These are phyloP conservation scores for Parachlorella kessleri DNA, from an alignment of 139 green algal species.

Conservation along the genomic window DNA sequence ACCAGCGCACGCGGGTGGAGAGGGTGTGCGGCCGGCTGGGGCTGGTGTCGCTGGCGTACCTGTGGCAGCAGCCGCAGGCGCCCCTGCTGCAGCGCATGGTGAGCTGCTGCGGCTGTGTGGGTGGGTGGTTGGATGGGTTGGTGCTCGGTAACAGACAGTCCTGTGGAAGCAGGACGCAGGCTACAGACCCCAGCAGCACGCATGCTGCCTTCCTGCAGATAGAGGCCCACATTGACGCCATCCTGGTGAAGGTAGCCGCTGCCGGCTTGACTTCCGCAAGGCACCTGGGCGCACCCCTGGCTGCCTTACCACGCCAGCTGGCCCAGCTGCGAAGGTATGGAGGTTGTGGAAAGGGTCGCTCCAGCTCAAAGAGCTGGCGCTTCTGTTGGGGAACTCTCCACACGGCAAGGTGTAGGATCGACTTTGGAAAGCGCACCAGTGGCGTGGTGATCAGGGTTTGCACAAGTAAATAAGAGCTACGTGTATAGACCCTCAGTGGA, in stretches of 20 bases:
- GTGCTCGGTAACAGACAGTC: not conserved
- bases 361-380: too few species aligned
- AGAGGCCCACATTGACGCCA: conserved; percentile 64
- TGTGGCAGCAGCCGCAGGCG: conserved; percentile 91
- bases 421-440: too few species aligned
- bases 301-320: conserved; percentile 15
- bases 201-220: conserved; percentile 46
- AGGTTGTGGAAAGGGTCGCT: too few species aligned
- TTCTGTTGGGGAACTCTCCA: too few species aligned
- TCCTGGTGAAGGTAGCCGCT: conserved; percentile 87
- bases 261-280: conserved; percentile 82
- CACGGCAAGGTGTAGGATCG: too few species aligned
- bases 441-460: too few species aligned
- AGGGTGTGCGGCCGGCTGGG: conserved; percentile 79
- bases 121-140: not conserved
- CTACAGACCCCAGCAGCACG: too few species aligned
- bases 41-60: conserved; percentile 87
- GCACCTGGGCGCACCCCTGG: conserved; percentile 85
- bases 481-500: too few species aligned
- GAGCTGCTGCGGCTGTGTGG: not conserved
- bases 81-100: conserved; percentile 69
- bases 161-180: too few species aligned
- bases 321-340: not conserved
- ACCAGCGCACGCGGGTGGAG: conserved; percentile 96
- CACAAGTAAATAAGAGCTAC: too few species aligned